Evolutionary conservation across 2,329 filamentous ascomycete genomes (phyloP), one percentile per base, ranked within the genome.

Genomic region (Beauveria pseudobassiana): DNA sequence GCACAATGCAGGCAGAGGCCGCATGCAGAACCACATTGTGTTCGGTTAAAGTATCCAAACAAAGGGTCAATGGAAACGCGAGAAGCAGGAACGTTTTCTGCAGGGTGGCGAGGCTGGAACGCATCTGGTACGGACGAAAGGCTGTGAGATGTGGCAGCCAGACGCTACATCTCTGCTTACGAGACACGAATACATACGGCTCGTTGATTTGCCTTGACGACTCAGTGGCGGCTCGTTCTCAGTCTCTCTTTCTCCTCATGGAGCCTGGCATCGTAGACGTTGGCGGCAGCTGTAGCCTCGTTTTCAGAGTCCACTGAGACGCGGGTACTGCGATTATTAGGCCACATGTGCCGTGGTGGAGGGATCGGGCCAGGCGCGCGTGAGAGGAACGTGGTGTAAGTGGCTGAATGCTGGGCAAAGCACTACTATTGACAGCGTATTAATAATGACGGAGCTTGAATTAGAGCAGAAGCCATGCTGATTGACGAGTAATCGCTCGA

Each of bases 201-300:
- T 30, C 28, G 26, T 50, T 30, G 16, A 38, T 38, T 10, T 38
- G 34, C 34, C 12, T 38, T 16, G 14, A 38, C 12, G 34, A 38
- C 34, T 38, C 34, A 14, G 14, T 34, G 34, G 12, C 34, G 34
- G 34, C 34, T 14, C 34, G 12, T 38, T 38, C 34, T 16, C 34
- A 5, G 34, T 38, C 34, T 16, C 14, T 16, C 34, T 38, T 38
- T 38, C 34, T 38, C 12, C 2, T 5, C 5, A 38, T 38, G 34
- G 12, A 38, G 12, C 34, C 34, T 38, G 14, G 22, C 16, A 28
- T 40, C 3, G 10, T 49, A 18, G 43, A 40, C n/a, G 16, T 20
- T 40, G 43, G n/a, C 22, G 34, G 10, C n/a, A 59, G 56, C 56
- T 59, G 56, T 34, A 59, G 56, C 56, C 56, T 59, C 57, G 48